Base-by-base conservation (phyloP, 352 stramenopile species). In the Phytopythium chamaehyphon region DNA sequence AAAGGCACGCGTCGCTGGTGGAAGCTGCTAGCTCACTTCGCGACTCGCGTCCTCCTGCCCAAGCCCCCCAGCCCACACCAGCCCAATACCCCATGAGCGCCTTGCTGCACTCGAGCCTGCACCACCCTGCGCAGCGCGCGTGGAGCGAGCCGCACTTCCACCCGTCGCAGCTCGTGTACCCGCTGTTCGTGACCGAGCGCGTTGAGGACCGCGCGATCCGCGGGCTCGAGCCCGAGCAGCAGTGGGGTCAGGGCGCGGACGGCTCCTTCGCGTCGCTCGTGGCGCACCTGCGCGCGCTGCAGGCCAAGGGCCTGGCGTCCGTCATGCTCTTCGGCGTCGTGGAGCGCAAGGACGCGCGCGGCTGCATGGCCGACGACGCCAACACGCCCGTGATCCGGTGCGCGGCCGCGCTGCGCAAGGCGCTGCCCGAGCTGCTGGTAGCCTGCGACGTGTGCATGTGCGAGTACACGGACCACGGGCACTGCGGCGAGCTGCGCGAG, bases 261-360 rank as follows among this genome's bases (percentile, higher is more conserved):
- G 81, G 79, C 55, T 69, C 60, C 59, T 92, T 80, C 66, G 66
- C 74, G 31, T 77, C 84, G 57, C 76, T 96, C 22, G 61, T 94
- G 18, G 54, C 65, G 38, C 83, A 96, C 57, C 55, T 96, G 22
- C 73, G 72, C n/a, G 60, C 65, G 43, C 72, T 91, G 16, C 66
- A 85, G 53, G 51, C 66, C 56, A 90, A 94, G 66, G 86, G 86
- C 0, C 64, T 96, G 40, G 69, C 73, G 22, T 90, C 74, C 35
- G 76, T 96, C 51, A 96, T 96, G 86, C 76, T 96, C 44, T 96
- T 96, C 55, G 86, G 86, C 35, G 86, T 96, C 31, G 81, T 96
- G 21, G 80, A 93, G 46, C 52, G 78, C 52, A 96, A 96, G 65
- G 83, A 94, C 59, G 77, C 65, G 3, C 59, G 66, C 33, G 86